These are phyloP conservation scores for Scheffersomyces ergatensis DNA, from an alignment of 805 yeast species.

Conservation along the genomic window DNA sequence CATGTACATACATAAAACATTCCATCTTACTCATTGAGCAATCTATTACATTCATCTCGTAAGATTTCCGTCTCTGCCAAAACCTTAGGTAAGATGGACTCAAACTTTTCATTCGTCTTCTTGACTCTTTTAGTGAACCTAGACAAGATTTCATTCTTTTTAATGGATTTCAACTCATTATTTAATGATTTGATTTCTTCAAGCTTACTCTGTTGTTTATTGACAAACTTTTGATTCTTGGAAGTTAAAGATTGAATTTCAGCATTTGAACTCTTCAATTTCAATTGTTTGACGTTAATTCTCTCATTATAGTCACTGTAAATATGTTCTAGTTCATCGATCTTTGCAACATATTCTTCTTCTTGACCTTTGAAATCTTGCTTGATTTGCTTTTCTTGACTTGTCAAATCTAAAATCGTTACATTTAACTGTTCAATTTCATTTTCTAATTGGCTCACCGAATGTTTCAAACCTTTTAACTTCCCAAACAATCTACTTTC, in stretches of 20 bases:
- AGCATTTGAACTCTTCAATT: constrained; percentile 18
- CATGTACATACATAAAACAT: neutral
- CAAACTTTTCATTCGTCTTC: constrained; percentile 31
- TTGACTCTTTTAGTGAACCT: constrained; percentile 24
- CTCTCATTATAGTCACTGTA: constrained; percentile 21
- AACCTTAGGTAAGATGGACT: constrained; percentile 31
- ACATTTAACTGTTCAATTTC: constrained; percentile 26
- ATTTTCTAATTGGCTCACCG: constrained; percentile 34
- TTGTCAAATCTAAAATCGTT: constrained; percentile 12
- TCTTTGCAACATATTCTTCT: constrained; percentile 14
- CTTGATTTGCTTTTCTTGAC: constrained; percentile 9
- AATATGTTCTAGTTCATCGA: constrained; percentile 18
- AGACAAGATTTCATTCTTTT: constrained; percentile 20
- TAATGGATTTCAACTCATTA: constrained; percentile 23
- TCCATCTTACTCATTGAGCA: neutral
- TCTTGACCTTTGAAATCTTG: constrained; percentile 17
- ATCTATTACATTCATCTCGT: constrained; percentile 2
- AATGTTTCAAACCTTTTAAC: constrained; percentile 37
- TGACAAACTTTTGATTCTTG: constrained; percentile 23
- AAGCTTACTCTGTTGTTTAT: constrained; percentile 19
- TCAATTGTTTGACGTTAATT: constrained; percentile 16
- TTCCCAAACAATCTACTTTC: constrained; percentile 35
- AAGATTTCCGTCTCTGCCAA: constrained; percentile 19
- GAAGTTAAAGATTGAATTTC: constrained; percentile 18
- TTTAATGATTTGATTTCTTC: constrained; percentile 24